A percentile compares a stretch with the other conserved stretches of the same genome.
Conservation (phyloP, 2,329 filamentous ascomycete species). For the Clonostachys solani region DNA sequence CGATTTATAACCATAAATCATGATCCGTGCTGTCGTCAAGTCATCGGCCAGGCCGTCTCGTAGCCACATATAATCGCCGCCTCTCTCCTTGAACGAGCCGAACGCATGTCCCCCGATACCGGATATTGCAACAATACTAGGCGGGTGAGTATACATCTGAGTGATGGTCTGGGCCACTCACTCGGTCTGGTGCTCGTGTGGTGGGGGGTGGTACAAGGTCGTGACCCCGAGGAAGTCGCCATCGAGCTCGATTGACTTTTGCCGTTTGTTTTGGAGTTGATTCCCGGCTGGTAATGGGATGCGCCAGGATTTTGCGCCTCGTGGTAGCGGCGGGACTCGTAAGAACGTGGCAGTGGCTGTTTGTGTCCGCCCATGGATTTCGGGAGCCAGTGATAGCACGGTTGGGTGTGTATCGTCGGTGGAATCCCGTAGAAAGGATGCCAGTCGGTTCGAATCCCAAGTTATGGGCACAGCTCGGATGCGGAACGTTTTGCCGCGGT, state of each 20-base stretch:
- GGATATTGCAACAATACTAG: conserved; percentile 5
- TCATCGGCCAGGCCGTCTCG: conserved; percentile 15
- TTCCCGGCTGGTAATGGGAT: background rate
- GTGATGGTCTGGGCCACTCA: background rate
- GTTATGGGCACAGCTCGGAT: too few relatives aligned
- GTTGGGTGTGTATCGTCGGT: too few relatives aligned
- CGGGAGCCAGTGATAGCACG: background rate
- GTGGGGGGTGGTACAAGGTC: background rate
- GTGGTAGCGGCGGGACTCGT: background rate
- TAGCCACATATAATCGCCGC: conserved; percentile 19
- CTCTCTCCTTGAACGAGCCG: conserved; percentile 19
- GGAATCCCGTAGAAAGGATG: too few relatives aligned
- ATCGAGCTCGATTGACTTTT: background rate
- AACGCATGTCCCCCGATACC: conserved; percentile 19
- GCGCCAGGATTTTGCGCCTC: background rate
- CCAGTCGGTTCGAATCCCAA: too few relatives aligned
- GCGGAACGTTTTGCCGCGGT: too few relatives aligned
- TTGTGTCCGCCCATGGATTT: background rate
- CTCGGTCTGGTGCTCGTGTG: background rate
- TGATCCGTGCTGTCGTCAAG: conserved; percentile 12
- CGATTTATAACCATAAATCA: conserved; percentile 19
- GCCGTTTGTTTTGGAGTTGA: background rate
- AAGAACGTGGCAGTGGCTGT: background rate
- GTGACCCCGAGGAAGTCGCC: background rate
- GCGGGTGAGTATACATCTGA: background rate